These are phyloP conservation scores for Alisma plantagoaquatica DNA, from an alignment of 106 monocot species.

Conservation along the genomic window DNA sequence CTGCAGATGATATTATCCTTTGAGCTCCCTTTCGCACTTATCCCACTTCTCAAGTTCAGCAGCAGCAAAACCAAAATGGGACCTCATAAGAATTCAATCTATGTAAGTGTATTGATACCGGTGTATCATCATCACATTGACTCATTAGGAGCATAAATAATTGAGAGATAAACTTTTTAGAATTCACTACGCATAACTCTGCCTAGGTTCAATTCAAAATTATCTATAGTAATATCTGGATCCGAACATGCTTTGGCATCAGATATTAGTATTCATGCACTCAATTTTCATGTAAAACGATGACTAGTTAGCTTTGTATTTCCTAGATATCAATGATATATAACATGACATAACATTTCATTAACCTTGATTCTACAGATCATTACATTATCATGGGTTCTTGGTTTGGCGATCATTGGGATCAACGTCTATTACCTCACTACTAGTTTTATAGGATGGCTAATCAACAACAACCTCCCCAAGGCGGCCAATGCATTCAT, in stretches of 20 bases:
- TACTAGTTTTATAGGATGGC: slow-evolving; percentile 54
- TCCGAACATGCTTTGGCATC: no score
- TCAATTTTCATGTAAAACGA: background rate
- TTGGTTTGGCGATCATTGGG: slow-evolving; percentile 42
- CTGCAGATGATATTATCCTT: slow-evolving; percentile 92
- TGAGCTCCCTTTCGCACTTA: slow-evolving; percentile 78
- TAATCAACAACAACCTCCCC: slow-evolving; percentile 44
- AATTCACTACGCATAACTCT: no score
- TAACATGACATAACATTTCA: background rate
- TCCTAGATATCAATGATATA: background rate
- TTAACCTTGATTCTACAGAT: slow-evolving; percentile 25
- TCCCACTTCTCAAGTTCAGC: slow-evolving; percentile 84
- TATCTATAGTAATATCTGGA: no score
- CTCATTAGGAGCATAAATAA: no score
- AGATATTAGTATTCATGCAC: background rate
- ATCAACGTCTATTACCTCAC: slow-evolving; percentile 78
- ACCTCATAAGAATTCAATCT: slow-evolving; percentile 66
- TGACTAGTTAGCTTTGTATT: background rate
- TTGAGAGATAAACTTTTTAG: no score
- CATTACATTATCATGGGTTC: slow-evolving; percentile 49
- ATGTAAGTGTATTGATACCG: no score
- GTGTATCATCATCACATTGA: no score
- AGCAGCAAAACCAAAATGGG: slow-evolving; percentile 73
- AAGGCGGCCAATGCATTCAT: slow-evolving; percentile 40
- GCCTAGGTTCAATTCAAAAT: no score